phyloP scores from a whole-genome alignment of 305 asterid species.

The Withania somnifera region DNA sequence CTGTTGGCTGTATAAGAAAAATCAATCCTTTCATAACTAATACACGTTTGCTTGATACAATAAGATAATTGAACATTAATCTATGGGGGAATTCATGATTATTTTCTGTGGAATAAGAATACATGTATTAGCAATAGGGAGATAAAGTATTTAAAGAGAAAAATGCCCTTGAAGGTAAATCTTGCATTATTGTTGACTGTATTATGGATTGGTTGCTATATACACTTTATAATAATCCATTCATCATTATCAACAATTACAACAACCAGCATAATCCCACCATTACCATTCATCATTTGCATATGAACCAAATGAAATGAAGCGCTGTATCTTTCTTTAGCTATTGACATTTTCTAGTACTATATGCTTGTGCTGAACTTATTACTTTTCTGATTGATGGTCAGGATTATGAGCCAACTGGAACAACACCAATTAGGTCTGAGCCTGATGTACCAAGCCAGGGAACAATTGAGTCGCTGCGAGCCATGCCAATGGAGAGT shows the following conservation, averaged over 20 bases:
- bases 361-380: not conserved
- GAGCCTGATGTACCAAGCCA: conserved; percentile 66
- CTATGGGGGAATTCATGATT: not conserved
- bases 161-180: not conserved
- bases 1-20: not conserved
- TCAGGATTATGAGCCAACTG: conserved; percentile 44
- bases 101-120: not conserved
- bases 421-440: conserved; percentile 29
- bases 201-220: not conserved
- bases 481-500: conserved; percentile 67
- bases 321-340: not conserved
- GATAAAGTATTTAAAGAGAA: not conserved
- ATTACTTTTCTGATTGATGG: not conserved
- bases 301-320: not conserved
- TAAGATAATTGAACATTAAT: not conserved
- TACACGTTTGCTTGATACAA: not conserved
- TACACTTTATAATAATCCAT: not conserved
- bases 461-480: conserved; percentile 52
- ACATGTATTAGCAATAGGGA: not conserved
- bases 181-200: not conserved
- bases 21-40: not conserved
- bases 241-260: too few species aligned
- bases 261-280: too few species aligned
- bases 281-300: not conserved
- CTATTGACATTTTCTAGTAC: not conserved